These are phyloP conservation scores for Xylaria sp. DNA, from an alignment of 2,329 filamentous ascomycete species.

Conservation along the genomic window DNA sequence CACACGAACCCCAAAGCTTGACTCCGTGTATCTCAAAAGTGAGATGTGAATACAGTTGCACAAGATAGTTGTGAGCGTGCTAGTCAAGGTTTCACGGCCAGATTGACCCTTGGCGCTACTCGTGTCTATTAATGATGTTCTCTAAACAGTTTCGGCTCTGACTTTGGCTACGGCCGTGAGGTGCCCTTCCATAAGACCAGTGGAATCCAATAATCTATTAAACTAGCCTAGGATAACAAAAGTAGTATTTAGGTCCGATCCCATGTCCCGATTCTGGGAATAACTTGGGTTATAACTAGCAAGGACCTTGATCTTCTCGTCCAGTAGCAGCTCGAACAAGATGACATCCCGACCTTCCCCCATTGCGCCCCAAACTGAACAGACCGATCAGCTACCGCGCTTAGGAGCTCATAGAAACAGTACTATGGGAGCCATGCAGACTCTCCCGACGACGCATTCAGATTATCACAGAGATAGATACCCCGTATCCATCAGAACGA, in stretches of 20 bases:
- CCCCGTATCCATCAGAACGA: not conserved
- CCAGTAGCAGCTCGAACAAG: slow-evolving; percentile 3
- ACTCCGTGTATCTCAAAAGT: slow-evolving; percentile 4
- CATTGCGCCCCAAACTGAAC: slow-evolving; percentile 3
- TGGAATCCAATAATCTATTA: slow-evolving; percentile 14
- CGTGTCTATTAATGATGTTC: slow-evolving; percentile 28
- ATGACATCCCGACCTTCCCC: slow-evolving; percentile 16
- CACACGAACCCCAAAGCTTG: slow-evolving; percentile 26
- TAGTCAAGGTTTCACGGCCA: slow-evolving; percentile 35
- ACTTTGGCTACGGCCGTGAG: slow-evolving; percentile 39
- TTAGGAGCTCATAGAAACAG: not conserved
- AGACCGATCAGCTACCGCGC: slow-evolving; percentile 1
- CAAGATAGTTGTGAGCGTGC: slow-evolving; percentile 32
- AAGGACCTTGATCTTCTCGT: not conserved
- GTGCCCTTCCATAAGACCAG: slow-evolving; percentile 24
- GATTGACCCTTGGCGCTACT: slow-evolving; percentile 21
- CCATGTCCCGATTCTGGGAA: not conserved
- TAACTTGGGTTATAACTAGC: not conserved
- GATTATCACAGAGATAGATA: slow-evolving; percentile 3
- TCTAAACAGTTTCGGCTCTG: slow-evolving; percentile 25
- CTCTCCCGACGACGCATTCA: not conserved
- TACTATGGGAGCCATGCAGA: not conserved
- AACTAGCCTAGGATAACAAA: slow-evolving; percentile 16
- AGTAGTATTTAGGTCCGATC: slow-evolving; percentile 20
- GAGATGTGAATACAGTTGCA: slow-evolving; percentile 34